Conservation (phyloP, 257 asterid species). For the Primulina tabacum region DNA sequence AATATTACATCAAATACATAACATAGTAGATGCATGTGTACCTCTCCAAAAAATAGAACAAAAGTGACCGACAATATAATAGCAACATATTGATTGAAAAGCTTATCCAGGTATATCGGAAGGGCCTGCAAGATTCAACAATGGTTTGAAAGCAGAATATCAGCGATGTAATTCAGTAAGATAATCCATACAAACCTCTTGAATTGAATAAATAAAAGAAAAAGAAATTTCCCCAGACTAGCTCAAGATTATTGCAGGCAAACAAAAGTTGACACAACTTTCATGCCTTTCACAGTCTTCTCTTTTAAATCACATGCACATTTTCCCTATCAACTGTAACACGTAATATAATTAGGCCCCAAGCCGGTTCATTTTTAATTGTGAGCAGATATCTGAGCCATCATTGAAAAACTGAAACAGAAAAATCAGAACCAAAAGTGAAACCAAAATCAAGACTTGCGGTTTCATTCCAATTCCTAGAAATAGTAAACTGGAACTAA, state of each 20-base stretch:
- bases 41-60: slow-evolving; percentile 96
- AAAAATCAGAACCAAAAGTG: no score
- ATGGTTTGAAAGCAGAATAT: not conserved
- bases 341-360: not conserved
- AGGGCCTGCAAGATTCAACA: slow-evolving; percentile 73
- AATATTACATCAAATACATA: slow-evolving; percentile 7
- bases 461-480: not conserved
- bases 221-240: not conserved
- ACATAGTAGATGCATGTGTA: slow-evolving; percentile 27
- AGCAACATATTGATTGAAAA: slow-evolving; percentile 92
- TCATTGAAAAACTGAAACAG: not conserved
- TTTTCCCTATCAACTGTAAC: not conserved
- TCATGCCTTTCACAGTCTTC: not conserved
- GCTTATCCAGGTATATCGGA: slow-evolving; percentile 85
- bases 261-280: slow-evolving; percentile 11
- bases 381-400: not conserved
- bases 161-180: slow-evolving; percentile 14
- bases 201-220: not conserved
- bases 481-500: no score
- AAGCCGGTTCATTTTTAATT: not conserved
- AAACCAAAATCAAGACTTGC: not conserved
- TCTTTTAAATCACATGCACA: not conserved
- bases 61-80: slow-evolving; percentile 92
- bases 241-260: slow-evolving; percentile 8
- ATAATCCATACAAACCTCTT: not conserved